Conservation (phyloP, 345 rosid genomes). For the Combretum micranthum region DNA sequence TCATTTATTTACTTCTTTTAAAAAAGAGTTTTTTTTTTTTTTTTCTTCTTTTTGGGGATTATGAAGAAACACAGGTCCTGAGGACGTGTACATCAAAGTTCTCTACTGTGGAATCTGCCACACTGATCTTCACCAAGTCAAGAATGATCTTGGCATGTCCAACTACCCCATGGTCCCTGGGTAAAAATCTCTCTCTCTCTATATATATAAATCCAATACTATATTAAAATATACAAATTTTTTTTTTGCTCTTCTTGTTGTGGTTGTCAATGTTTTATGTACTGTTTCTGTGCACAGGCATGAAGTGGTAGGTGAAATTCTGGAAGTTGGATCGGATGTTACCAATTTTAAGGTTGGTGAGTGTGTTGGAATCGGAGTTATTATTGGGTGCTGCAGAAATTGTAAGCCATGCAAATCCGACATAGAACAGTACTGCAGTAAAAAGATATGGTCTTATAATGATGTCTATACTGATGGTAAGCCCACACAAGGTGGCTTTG, state of each 20-base stretch:
- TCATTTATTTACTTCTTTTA: too few species aligned
- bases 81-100: conserved; percentile 57
- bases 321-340: conserved; percentile 57
- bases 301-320: conserved; percentile 72
- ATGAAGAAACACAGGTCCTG: conserved; percentile 61
- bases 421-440: conserved; percentile 51
- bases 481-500: conserved; percentile 73
- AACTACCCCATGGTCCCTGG: conserved; percentile 81
- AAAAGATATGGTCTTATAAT: conserved; percentile 51
- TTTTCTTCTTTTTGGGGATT: not conserved
- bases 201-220: not conserved
- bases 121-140: conserved; percentile 64
- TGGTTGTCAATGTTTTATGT: too few species aligned
- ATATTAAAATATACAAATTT: not conserved
- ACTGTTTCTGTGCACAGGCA: conserved; percentile 30
- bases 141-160: conserved; percentile 53
- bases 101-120: conserved; percentile 69
- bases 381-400: conserved; percentile 48
- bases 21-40: not conserved
- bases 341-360: conserved; percentile 43
- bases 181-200: conserved; percentile 18
- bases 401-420: conserved; percentile 44
- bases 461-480: conserved; percentile 55
- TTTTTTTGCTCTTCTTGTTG: not conserved
- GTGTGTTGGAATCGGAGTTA: conserved; percentile 50